phyloP scores from a whole-genome alignment of 2,329 filamentous ascomycete species.

The Hypoxylon sp. region DNA sequence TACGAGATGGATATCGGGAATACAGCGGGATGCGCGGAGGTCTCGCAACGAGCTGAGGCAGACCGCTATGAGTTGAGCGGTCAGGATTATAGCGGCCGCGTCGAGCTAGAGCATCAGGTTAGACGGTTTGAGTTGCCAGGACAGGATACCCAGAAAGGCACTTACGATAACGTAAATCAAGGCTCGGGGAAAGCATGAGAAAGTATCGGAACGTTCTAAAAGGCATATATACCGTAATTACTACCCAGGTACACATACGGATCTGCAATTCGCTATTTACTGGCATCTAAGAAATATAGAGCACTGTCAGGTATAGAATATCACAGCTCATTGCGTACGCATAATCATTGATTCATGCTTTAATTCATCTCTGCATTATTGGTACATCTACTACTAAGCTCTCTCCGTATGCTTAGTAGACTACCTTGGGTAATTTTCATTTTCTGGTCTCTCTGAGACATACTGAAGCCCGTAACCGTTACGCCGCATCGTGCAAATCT shows the following conservation, averaged over 20 bases:
- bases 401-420: conserved; percentile 7
- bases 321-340: not conserved
- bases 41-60: not conserved
- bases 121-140: conserved; percentile 3
- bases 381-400: conserved; percentile 16
- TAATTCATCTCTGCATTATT: conserved; percentile 2
- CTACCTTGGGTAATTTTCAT: conserved; percentile 8
- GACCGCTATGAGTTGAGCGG: conserved; percentile 14
- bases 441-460: conserved; percentile 14
- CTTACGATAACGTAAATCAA: not conserved
- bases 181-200: not conserved
- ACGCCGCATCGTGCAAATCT: conserved; percentile 27
- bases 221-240: not conserved
- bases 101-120: conserved; percentile 8
- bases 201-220: not conserved
- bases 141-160: not conserved
- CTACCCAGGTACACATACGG: too few relatives aligned
- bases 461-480: conserved; percentile 13
- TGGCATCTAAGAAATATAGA: not conserved
- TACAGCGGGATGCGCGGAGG: conserved; percentile 4
- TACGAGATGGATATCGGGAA: conserved; percentile 8
- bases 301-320: not conserved
- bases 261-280: not conserved
- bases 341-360: conserved; percentile 2
- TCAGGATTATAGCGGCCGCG: not conserved